A percentile compares a stretch with the other conserved stretches of the same genome.
phyloP scores from a whole-genome alignment of 805 yeast genomes.

The Cyberlindnera japonica region DNA sequence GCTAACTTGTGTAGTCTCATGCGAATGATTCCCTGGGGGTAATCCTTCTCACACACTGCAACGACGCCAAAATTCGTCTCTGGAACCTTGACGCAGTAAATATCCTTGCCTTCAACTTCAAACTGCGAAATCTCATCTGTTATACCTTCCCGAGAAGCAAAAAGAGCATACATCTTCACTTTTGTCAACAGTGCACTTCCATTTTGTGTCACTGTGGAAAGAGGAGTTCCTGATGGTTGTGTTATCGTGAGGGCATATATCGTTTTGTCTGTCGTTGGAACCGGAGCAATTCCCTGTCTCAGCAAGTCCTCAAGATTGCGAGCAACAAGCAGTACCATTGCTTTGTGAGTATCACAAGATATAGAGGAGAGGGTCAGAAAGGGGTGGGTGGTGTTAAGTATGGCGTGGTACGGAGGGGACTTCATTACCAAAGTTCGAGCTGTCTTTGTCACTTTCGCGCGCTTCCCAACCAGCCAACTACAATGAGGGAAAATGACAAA shows the following conservation, averaged over 20 bases:
- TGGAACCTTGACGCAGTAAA: constrained; percentile 11
- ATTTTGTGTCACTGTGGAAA: constrained; percentile 11
- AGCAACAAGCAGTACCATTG: constrained; percentile 20
- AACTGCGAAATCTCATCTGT: constrained; percentile 4
- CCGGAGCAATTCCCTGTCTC: constrained; percentile 14
- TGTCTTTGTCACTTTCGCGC: no score
- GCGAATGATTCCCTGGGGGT: constrained; percentile 24
- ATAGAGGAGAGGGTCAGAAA: background rate
- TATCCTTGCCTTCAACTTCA: constrained; percentile 10
- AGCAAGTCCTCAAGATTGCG: constrained; percentile 19
- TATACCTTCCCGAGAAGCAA: constrained; percentile 12
- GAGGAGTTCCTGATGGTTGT: constrained; percentile 12
- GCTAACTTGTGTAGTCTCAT: constrained; percentile 17
- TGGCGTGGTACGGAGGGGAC: background rate
- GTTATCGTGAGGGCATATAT: constrained; percentile 15
- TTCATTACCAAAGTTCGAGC: no score
- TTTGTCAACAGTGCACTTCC: constrained; percentile 8
- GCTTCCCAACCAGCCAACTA: no score
- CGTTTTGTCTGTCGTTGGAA: constrained; percentile 17
- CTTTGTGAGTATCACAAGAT: background rate
- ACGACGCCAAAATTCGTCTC: constrained; percentile 21
- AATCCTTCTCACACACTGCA: constrained; percentile 21
- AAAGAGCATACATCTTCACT: constrained; percentile 22
- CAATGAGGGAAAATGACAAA: no score
- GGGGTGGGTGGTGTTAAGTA: background rate